Evolutionary conservation across 352 stramenopile genomes (phyloP), one percentile per base, ranked within the genome.

Genomic region (Albugo candida): DNA sequence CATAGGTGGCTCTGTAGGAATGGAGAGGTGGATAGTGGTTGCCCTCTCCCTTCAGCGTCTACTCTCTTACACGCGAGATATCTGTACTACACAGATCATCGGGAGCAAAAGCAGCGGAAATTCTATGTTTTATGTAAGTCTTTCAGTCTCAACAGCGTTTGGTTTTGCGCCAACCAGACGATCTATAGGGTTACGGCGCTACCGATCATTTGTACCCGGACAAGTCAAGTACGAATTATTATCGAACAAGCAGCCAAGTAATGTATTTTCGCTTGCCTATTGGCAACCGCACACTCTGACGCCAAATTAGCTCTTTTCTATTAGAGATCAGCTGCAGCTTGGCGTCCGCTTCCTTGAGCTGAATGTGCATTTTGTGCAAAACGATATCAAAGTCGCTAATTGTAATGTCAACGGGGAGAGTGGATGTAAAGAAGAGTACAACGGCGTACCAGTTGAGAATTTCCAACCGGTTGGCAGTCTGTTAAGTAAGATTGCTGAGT

Each of bases 281-380:
- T 13, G 5, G 5, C 16, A 24, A 18, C 36, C n/a, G 3, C 20
- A 11, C 13, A 41, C 27, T n/a, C 5, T 10, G 6, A 36, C 34
- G 14, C 36, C 14, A 14, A 16, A 14, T 27, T 39, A 72, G 55
- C 59, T 83, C 16, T 67, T 88, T 41, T 81, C 56, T 2, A 41
- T 92, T 3, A 80, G 70, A 14, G 79, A 92, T 41, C 76, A 88
- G 56, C 56, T 92, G 39, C 66, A 76, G 38, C 59, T 92, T 21
- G 79, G 78, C 5, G 74, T 67, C 12, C 65, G 79, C 3, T 81
- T 86, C 35, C 57, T 92, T 41, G 79, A 92, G 55, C 46, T 87
- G 13, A 75, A 92, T 38, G 65, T 81, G 36, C 79, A 92, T 60
- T 92, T 74, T 59, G 83, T 84, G 40, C 60, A 61, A 47, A 60